Percentiles rank a stretch among this genome's conserved stretches.
Conservation (phyloP, 495 filamentous ascomycete species). For the Neurospora sp. region DNA sequence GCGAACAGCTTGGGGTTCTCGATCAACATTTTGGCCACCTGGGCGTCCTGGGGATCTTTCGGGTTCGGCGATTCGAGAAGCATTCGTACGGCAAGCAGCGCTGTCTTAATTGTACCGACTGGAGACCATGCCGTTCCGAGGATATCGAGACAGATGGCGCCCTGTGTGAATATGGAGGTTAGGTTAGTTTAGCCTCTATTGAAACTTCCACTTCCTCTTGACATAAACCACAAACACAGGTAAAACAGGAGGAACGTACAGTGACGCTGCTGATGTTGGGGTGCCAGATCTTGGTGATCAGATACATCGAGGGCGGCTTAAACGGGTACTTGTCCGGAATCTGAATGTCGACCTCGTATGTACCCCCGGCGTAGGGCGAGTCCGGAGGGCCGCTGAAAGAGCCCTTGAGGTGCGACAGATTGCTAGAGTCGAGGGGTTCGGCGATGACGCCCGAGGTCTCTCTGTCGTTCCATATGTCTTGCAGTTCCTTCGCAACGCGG, state of each 20-base stretch:
- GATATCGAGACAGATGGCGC: conserved; percentile 95
- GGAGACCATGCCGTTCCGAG: conserved; percentile 86
- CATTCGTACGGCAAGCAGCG: conserved; percentile 84
- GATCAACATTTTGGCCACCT: conserved; percentile 88
- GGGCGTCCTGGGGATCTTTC: conserved; percentile 92
- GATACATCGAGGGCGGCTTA: conserved; percentile 83
- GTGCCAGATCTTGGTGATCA: conserved; percentile 95
- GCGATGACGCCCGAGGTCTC: conserved; percentile 62
- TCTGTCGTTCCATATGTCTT: conserved; percentile 69
- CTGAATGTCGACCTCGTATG: conserved; percentile 70
- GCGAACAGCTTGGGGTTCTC: conserved; percentile 68
- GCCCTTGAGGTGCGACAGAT: conserved; percentile 78
- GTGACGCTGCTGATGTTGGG: conserved; percentile 95
- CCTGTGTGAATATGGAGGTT: conserved; percentile 44
- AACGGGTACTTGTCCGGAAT: conserved; percentile 92
- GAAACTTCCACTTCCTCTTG: background rate
- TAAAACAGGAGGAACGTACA: conserved; percentile 38
- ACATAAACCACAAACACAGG: background rate
- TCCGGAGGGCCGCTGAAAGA: conserved; percentile 81
- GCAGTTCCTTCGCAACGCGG: conserved; percentile 83
- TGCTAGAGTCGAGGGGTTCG: conserved; percentile 49
- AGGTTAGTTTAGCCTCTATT: background rate
- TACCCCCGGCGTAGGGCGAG: conserved; percentile 88
- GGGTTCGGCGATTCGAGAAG: conserved; percentile 90
- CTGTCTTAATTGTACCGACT: conserved; percentile 90